Evolutionary conservation across 2,329 filamentous ascomycete genomes (phyloP).

Genomic region (Byssoonygena ceratinophila): DNA sequence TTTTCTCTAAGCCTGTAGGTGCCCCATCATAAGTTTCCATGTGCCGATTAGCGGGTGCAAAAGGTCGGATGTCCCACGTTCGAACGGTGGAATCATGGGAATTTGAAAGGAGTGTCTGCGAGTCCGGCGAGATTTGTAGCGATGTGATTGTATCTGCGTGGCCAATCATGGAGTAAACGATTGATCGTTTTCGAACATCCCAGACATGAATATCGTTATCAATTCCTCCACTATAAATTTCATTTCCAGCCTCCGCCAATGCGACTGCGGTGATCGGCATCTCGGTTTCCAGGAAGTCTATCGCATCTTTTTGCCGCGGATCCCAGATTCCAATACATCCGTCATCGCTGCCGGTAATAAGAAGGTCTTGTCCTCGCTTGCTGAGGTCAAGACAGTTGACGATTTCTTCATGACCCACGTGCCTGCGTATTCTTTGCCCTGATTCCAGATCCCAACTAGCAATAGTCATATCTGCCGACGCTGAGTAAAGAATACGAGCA

Average conservation of each 20-base stretch:
- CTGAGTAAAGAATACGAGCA: conserved; percentile 79
- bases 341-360: conserved; percentile 88
- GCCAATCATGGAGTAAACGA: conserved; percentile 77
- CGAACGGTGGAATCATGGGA: conserved; percentile 87
- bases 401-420: conserved; percentile 89
- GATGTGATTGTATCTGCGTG: conserved; percentile 90
- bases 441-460: conserved; percentile 93
- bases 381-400: conserved; percentile 85
- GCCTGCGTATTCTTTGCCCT: conserved; percentile 80
- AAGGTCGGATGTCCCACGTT: conserved; percentile 93
- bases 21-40: conserved; percentile 90
- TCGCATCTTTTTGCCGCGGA: conserved; percentile 75
- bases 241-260: conserved; percentile 86
- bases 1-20: conserved; percentile 76
- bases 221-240: conserved; percentile 87
- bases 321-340: conserved; percentile 94
- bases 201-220: conserved; percentile 97
- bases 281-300: conserved; percentile 79
- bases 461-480: conserved; percentile 84
- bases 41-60: conserved; percentile 76
- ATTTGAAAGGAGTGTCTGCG: conserved; percentile 79
- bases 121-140: conserved; percentile 81
- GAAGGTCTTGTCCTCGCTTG: conserved; percentile 76
- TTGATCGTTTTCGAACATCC: conserved; percentile 85
- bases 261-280: conserved; percentile 88